A percentile compares a stretch with the other conserved stretches of the same genome.
phyloP scores from a whole-genome alignment of 176 grass and related monocot species.

The Triticum urartu region DNA sequence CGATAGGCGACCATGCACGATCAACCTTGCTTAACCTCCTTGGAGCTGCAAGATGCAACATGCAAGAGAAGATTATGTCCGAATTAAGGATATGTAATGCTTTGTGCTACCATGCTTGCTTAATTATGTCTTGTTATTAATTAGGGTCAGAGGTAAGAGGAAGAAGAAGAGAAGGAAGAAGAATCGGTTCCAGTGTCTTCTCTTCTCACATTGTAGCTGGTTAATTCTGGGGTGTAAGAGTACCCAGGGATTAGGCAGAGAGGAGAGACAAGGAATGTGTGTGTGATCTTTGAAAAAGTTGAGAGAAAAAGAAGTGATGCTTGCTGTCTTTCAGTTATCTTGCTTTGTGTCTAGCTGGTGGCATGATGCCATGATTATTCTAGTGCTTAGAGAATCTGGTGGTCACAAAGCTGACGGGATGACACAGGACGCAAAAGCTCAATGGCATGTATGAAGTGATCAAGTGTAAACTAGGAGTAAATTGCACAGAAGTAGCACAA shows the following conservation, averaged over 20 bases:
- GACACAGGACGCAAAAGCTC: neutral
- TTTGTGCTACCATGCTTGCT: slow-evolving; percentile 26
- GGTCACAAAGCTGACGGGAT: neutral
- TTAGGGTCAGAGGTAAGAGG: slow-evolving; percentile 13
- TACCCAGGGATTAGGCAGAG: slow-evolving; percentile 30
- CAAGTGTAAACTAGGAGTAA: neutral
- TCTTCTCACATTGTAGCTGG: slow-evolving; percentile 19
- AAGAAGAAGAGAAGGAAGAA: no score
- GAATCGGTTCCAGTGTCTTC: slow-evolving; percentile 26
- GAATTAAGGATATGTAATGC: slow-evolving; percentile 26
- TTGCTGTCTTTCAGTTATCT: slow-evolving; percentile 40
- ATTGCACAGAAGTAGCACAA: no score
- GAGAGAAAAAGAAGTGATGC: slow-evolving; percentile 31
- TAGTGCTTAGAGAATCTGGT: slow-evolving; percentile 26
- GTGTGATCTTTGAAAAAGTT: slow-evolving; percentile 38
- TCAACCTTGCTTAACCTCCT: no score
- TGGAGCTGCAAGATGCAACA: neutral
- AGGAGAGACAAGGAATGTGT: slow-evolving; percentile 33
- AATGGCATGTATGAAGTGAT: neutral
- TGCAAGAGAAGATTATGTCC: neutral
- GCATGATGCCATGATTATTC: slow-evolving; percentile 26
- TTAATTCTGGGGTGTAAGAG: slow-evolving; percentile 4
- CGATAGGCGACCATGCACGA: neutral
- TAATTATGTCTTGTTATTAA: slow-evolving; percentile 7
- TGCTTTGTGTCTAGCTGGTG: slow-evolving; percentile 28